Evolutionary conservation across 129 eudicot genomes (phyloP), one percentile per base, ranked within the genome.

Genomic region (Ambrosia artemisiifolia): DNA sequence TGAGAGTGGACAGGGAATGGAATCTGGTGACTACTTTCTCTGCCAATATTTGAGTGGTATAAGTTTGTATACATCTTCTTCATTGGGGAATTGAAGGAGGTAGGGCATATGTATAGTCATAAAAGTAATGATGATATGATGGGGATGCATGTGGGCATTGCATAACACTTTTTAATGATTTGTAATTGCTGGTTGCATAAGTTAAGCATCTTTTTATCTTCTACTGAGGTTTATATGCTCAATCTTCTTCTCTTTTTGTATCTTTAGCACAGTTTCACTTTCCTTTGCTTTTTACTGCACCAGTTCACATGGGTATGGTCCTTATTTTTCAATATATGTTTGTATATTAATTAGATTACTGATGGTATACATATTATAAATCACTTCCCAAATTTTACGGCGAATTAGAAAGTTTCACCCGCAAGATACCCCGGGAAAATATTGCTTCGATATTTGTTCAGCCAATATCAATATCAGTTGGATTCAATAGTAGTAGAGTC

Each of bases 1-100:
- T 85, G 69, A 75, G 67, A 53, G 68, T 28, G 69, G 80, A 75
- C 79, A 57, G 75, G 51, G 28, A 63, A 76, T 70, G 62, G 77
- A 79, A 79, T 71, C 79, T 53, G 54, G 57, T 75, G 72, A 75
- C 73, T 73, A 65, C 65, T 38, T 64, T 47, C 14, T 51, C 55
- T 75, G 73, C 56, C 72, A 65, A 20, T 51, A 5, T 38, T 54
- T 65, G 79, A 75, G 79, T 75, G 73, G 30, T 56, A 54, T 53
- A 53, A 75, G 79, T 65, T 59, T 44, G 68, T 72, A 72, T 72
- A 60, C 61, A 44, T 60, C 43, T 72, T 65, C 32, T 47, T 74
- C 54, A 71, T 51, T 65, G 73, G 48, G 72, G 44, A 40, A 40
- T 40, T 40, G 47, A 65, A 75, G 65, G 71, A 42, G 62, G 59